Evolutionary conservation across 1,139 yeast genomes (phyloP).

Genomic region (Debaryomyces coudertii): DNA sequence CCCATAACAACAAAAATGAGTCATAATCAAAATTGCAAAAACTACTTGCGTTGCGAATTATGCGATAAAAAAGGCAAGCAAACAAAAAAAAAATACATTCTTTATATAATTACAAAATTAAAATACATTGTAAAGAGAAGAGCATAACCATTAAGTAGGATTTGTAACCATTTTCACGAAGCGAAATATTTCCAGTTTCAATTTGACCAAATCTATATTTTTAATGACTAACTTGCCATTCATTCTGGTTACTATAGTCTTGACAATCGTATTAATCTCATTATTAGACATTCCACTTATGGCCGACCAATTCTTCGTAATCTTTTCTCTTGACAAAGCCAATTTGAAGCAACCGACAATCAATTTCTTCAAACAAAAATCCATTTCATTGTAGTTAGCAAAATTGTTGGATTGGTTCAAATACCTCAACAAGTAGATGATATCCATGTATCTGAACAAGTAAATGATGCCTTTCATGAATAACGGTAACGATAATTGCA

Average conservation of each 20-base stretch:
- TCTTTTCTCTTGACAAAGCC: conserved; percentile 38
- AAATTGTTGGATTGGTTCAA: conserved; percentile 52
- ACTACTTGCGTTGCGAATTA: neutral
- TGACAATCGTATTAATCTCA: conserved; percentile 42
- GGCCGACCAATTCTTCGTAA: conserved; percentile 35
- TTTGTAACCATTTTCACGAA: conserved; percentile 49
- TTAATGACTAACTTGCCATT: conserved; percentile 48
- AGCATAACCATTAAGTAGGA: conserved; percentile 22
- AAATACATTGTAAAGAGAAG: conserved; percentile 4
- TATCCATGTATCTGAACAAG: conserved; percentile 53
- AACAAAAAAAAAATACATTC: neutral
- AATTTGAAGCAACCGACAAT: conserved; percentile 50
- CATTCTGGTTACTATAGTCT: conserved; percentile 43
- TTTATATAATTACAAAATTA: conserved; percentile 6
- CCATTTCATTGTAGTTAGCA: conserved; percentile 49
- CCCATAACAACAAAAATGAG: conserved; percentile 5
- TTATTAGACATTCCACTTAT: conserved; percentile 44
- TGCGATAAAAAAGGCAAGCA: neutral
- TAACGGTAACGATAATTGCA: conserved; percentile 38
- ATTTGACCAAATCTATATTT: conserved; percentile 39
- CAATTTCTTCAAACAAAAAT: conserved; percentile 46
- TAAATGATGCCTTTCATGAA: conserved; percentile 50
- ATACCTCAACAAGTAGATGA: conserved; percentile 49
- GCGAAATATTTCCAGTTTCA: conserved; percentile 46
- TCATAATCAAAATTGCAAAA: conserved; percentile 2